Percentiles rank a stretch among this genome's conserved stretches.
phyloP scores from a whole-genome alignment of 73 alveolate species.

The Blepharisma stoltei region DNA sequence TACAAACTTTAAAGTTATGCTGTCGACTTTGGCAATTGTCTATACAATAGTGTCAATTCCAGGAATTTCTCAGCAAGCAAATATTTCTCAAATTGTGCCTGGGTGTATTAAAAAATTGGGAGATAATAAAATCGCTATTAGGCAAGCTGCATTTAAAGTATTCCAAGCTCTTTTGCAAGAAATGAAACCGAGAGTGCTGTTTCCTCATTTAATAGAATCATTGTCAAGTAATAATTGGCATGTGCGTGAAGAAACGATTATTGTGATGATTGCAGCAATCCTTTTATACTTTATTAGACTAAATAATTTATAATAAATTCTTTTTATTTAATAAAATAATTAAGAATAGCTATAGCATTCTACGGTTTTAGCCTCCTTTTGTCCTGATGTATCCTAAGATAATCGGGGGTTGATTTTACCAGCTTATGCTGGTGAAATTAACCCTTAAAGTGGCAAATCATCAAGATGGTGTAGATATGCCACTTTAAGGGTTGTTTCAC shows the following conservation, averaged over 20 bases:
- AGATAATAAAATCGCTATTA: conserved; percentile 25
- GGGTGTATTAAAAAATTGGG: conserved; percentile 16
- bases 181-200: neutral
- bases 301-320: too few species aligned
- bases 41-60: neutral
- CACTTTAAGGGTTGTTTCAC: too few species aligned
- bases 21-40: neutral
- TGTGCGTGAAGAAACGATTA: conserved; percentile 12
- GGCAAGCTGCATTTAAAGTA: conserved; percentile 32
- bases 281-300: too few species aligned
- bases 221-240: conserved; percentile 23
- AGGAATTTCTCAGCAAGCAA: conserved; percentile 19
- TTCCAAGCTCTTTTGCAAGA: neutral
- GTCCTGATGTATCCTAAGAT: too few species aligned
- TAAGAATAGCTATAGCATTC: too few species aligned
- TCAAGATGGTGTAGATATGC: too few species aligned
- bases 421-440: too few species aligned
- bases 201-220: neutral
- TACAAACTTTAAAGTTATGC: conserved; percentile 14
- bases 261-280: neutral
- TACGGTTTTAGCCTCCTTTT: too few species aligned
- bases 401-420: too few species aligned
- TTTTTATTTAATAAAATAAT: too few species aligned
- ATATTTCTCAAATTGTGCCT: conserved; percentile 21
- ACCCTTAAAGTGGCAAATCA: too few species aligned